Conservation (phyloP, 495 filamentous ascomycete species). For the Tuber magnatum region DNA sequence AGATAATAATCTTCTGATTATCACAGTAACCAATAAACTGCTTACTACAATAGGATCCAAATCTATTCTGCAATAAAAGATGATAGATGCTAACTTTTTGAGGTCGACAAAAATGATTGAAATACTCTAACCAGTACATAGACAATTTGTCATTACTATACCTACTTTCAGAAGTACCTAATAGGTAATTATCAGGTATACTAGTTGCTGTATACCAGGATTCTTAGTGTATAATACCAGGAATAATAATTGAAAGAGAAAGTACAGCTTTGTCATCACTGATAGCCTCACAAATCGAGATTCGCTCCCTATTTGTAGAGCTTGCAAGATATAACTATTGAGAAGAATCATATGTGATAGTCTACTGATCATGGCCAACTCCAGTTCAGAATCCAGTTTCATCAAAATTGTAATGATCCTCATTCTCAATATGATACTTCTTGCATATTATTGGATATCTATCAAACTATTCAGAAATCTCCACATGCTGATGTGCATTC, state of each 20-base stretch:
- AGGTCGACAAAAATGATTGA: too few relatives aligned
- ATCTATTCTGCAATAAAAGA: too few relatives aligned
- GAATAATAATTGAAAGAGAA: conserved; percentile 21
- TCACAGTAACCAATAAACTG: too few relatives aligned
- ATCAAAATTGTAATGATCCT: conserved; percentile 38
- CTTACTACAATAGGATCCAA: too few relatives aligned
- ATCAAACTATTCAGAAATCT: conserved; percentile 28
- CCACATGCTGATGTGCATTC: conserved; percentile 17
- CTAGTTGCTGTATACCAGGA: conserved; percentile 8
- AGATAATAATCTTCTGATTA: too few relatives aligned
- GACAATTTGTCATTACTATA: too few relatives aligned
- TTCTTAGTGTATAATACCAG: conserved; percentile 9
- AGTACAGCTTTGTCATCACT: conserved; percentile 19
- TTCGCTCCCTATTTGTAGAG: conserved; percentile 13
- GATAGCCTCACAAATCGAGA: conserved; percentile 22
- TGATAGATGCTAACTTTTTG: too few relatives aligned
- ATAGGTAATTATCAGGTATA: not conserved
- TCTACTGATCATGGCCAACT: conserved; percentile 29
- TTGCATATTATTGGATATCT: conserved; percentile 5
- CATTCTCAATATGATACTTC: conserved; percentile 13
- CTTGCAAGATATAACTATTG: conserved; percentile 14
- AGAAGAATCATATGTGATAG: conserved; percentile 24
- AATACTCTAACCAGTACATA: too few relatives aligned
- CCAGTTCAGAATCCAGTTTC: conserved; percentile 38
- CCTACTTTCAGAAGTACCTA: not conserved